A percentile compares a stretch with the other conserved stretches of the same genome.
Conservation (phyloP, 495 filamentous ascomycete species). For the Aspergillus wentii region DNA sequence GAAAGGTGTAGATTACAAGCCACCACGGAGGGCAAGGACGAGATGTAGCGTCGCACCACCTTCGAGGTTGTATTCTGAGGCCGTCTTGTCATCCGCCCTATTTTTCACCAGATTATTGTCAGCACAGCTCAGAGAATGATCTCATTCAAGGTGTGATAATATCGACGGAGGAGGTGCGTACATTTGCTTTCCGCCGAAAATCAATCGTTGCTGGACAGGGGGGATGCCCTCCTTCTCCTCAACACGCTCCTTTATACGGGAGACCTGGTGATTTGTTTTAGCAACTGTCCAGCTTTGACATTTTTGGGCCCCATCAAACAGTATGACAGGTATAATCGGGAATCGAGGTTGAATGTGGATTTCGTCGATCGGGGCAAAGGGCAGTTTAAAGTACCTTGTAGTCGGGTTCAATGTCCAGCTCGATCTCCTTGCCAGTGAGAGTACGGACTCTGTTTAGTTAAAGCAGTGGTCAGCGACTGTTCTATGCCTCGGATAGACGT, state of each 20-base stretch:
- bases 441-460: constrained; percentile 81
- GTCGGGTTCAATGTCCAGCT: constrained; percentile 90
- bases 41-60: constrained; percentile 92
- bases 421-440: constrained; percentile 97
- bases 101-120: neutral
- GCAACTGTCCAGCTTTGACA: too few species aligned
- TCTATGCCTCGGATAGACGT: constrained; percentile 3
- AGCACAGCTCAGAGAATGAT: too few species aligned
- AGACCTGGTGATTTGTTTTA: constrained; percentile 62
- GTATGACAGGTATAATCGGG: too few species aligned
- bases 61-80: constrained; percentile 80
- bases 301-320: too few species aligned
- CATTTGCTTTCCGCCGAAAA: constrained; percentile 98
- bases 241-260: constrained; percentile 94
- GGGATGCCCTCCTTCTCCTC: constrained; percentile 99
- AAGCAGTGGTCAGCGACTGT: constrained; percentile 3
- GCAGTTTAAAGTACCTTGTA: constrained; percentile 63
- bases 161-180: constrained; percentile 36
- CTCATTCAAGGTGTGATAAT: too few species aligned
- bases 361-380: neutral
- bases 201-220: constrained; percentile 92
- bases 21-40: constrained; percentile 88
- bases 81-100: constrained; percentile 90
- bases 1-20: too few species aligned
- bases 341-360: too few species aligned